Evolutionary conservation across 83 land plant genomes (phyloP).

Genomic region (Picea abies): DNA sequence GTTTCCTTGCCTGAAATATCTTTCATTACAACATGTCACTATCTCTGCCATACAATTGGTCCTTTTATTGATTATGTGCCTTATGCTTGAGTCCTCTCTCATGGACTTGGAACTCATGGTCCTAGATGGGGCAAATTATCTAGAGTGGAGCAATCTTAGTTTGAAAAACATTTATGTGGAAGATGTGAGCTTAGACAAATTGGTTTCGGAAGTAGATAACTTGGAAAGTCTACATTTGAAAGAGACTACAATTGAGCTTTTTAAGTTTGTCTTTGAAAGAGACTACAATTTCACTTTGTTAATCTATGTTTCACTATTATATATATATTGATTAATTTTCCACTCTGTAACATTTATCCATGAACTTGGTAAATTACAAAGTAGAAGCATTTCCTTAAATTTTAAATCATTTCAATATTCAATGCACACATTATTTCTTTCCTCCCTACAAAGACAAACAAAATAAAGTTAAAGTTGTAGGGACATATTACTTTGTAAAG

Average conservation of each 20-base stretch:
- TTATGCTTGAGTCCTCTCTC: constrained; percentile 56
- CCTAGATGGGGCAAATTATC: constrained; percentile 51
- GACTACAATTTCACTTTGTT: too few species aligned
- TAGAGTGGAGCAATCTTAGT: constrained; percentile 60
- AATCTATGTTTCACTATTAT: too few species aligned
- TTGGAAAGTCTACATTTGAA: constrained; percentile 59
- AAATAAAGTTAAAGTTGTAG: too few species aligned
- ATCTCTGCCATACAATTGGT: constrained; percentile 74
- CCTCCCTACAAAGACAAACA: too few species aligned
- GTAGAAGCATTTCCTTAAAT: too few species aligned
- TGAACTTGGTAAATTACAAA: too few species aligned
- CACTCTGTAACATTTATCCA: too few species aligned
- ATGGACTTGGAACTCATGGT: constrained; percentile 47
- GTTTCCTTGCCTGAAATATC: constrained; percentile 57
- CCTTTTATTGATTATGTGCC: constrained; percentile 70
- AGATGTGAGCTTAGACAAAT: constrained; percentile 63
- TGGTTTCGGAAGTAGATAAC: constrained; percentile 73
- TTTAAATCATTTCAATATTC: too few species aligned
- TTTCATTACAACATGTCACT: constrained; percentile 58
- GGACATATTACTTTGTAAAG: too few species aligned
- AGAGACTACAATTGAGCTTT: constrained; percentile 63
- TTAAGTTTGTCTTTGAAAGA: not conserved
- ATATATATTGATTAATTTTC: too few species aligned
- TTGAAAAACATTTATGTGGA: constrained; percentile 57
- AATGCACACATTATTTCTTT: too few species aligned